A percentile compares a stretch with the other conserved stretches of the same genome.
Evolutionary conservation across 1,284 basidiomycete genomes (phyloP).

Genomic region (Wallemia mellicola): DNA sequence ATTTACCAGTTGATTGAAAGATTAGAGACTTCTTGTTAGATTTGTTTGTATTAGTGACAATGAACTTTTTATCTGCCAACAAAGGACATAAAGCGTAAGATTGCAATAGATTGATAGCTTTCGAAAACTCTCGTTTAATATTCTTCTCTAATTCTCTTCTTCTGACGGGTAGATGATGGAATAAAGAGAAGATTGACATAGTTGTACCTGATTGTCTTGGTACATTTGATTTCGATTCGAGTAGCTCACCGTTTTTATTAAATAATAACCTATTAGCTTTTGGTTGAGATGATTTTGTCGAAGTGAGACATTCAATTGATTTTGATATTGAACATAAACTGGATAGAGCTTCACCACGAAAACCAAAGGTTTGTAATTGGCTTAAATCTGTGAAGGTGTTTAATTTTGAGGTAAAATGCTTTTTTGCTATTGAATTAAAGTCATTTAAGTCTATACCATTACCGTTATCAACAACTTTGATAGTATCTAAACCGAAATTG

Average conservation of each 20-base stretch:
- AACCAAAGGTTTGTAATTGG: slow-evolving; percentile 60
- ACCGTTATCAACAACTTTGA: slow-evolving; percentile 86
- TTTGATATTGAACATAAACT: slow-evolving; percentile 66
- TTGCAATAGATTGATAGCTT: slow-evolving; percentile 47
- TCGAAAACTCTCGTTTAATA: slow-evolving; percentile 63
- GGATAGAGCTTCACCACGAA: slow-evolving; percentile 80
- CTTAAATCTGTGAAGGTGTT: slow-evolving; percentile 42
- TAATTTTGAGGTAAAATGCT: slow-evolving; percentile 84
- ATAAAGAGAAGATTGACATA: slow-evolving; percentile 39
- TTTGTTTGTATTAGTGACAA: background rate
- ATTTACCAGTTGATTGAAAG: slow-evolving; percentile 36
- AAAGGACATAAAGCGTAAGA: slow-evolving; percentile 46
- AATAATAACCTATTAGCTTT: slow-evolving; percentile 50
- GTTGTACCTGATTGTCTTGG: slow-evolving; percentile 55
- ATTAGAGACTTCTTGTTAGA: slow-evolving; percentile 37
- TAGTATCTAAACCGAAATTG: slow-evolving; percentile 50
- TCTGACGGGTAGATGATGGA: slow-evolving; percentile 58
- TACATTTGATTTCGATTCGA: background rate
- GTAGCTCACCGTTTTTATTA: slow-evolving; percentile 14
- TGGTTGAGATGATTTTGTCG: slow-evolving; percentile 35
- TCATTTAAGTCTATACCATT: slow-evolving; percentile 48
- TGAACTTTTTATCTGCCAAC: slow-evolving; percentile 2
- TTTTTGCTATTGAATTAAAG: slow-evolving; percentile 47
- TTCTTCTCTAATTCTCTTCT: slow-evolving; percentile 75
- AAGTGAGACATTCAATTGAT: slow-evolving; percentile 36